Conservation (phyloP, 176 grass and related monocot species). For the Thalia dealbata region DNA sequence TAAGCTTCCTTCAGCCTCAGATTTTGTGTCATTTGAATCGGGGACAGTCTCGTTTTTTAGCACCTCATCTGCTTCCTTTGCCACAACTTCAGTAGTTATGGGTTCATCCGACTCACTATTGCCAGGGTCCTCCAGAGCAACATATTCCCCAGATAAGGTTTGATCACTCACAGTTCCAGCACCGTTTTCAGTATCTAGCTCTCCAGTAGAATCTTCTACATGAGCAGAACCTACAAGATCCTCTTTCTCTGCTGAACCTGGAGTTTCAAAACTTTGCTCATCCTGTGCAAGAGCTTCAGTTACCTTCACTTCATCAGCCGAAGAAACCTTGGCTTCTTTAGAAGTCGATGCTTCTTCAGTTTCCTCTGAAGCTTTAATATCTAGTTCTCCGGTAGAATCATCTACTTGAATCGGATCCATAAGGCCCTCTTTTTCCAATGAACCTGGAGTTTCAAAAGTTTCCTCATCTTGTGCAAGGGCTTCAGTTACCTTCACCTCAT, state of each 20-base stretch:
- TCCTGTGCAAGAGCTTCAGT: slow-evolving; percentile 17
- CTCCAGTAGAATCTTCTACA: not conserved
- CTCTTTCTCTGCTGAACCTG: slow-evolving; percentile 1
- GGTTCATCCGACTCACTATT: slow-evolving; percentile 16
- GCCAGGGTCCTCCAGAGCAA: not conserved
- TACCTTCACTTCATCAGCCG: slow-evolving; percentile 16
- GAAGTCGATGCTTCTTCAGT: slow-evolving; percentile 23
- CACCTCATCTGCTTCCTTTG: slow-evolving; percentile 13
- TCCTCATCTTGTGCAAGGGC: no score
- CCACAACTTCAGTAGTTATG: slow-evolving; percentile 1
- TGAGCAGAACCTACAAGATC: not conserved
- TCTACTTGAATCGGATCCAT: no score
- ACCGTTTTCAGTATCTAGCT: not conserved
- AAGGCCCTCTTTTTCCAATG: no score
- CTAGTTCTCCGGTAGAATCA: no score
- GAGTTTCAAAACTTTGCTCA: slow-evolving; percentile 1
- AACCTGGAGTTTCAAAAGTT: no score
- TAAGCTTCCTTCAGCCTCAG: slow-evolving; percentile 26
- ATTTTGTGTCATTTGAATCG: slow-evolving; percentile 23
- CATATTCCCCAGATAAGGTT: not conserved
- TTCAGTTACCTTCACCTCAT: slow-evolving; percentile 7
- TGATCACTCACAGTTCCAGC: not conserved
- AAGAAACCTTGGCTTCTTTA: slow-evolving; percentile 28
- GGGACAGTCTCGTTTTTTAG: slow-evolving; percentile 19
- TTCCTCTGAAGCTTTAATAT: not conserved